Conservation (phyloP, 805 yeast genomes). For the Nakazawaea siamensis region DNA sequence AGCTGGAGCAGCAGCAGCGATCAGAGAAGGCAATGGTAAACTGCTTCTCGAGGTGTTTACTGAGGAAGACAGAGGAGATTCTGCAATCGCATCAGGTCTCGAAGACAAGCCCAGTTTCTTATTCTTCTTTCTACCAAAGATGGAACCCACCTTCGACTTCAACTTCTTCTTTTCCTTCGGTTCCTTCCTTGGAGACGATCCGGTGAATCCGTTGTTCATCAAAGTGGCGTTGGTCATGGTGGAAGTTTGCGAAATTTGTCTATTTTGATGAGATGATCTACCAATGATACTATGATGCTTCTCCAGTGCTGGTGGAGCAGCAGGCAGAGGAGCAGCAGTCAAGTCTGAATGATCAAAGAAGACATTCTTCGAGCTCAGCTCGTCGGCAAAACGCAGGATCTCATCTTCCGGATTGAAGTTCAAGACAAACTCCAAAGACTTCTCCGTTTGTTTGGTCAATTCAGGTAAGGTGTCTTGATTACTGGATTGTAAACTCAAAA, state of each 20-base stretch:
- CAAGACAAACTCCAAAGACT: conserved; percentile 56
- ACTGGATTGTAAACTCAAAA: conserved; percentile 58
- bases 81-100: conserved; percentile 18
- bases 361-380: conserved; percentile 17
- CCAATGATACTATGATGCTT: conserved; percentile 7
- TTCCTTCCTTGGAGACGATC: conserved; percentile 17
- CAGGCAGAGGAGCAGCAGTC: conserved; percentile 2
- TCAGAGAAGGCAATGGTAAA: conserved; percentile 14
- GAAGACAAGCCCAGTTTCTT: conserved; percentile 7
- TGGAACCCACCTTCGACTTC: conserved; percentile 68
- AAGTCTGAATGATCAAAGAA: conserved; percentile 6
- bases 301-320: conserved; percentile 6
- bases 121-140: conserved; percentile 49
- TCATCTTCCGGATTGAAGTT: conserved; percentile 56
- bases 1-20: conserved; percentile 4
- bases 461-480: conserved; percentile 42
- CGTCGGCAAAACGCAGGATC: conserved; percentile 44
- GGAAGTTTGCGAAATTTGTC: conserved; percentile 5
- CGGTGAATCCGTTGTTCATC: conserved; percentile 11
- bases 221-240: conserved; percentile 8
- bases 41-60: conserved; percentile 5
- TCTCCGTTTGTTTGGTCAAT: conserved; percentile 45
- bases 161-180: conserved; percentile 27
- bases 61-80: conserved; percentile 22
- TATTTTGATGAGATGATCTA: neutral